Percentiles rank a stretch among this genome's conserved stretches.
phyloP scores from a whole-genome alignment of 306 rosid species.

The Coriaria nepalensis region DNA sequence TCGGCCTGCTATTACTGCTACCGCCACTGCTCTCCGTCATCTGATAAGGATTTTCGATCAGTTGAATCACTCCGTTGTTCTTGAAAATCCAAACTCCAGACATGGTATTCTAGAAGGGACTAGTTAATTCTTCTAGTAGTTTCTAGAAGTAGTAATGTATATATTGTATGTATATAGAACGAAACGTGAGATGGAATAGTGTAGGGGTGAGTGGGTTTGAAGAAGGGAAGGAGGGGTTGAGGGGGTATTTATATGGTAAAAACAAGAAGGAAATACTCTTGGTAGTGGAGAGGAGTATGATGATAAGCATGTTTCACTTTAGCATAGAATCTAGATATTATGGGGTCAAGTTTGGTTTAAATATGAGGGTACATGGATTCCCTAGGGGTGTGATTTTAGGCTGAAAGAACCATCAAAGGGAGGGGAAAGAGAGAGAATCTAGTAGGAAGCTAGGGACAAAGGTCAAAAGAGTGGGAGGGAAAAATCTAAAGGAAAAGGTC shows the following conservation, averaged over 20 bases:
- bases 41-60: constrained; percentile 61
- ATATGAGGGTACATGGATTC: constrained; percentile 33
- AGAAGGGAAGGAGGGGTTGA: constrained; percentile 13
- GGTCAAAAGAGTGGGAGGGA: constrained; percentile 7
- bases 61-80: constrained; percentile 46
- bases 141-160: no score
- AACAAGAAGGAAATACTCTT: constrained; percentile 44
- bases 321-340: constrained; percentile 70
- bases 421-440: constrained; percentile 8
- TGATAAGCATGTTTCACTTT: constrained; percentile 31
- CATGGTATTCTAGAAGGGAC: constrained; percentile 18
- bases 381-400: constrained; percentile 28
- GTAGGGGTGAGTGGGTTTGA: constrained; percentile 13
- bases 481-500: constrained; percentile 9
- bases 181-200: not conserved
- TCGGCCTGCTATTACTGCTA: constrained; percentile 14
- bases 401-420: constrained; percentile 35
- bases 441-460: not conserved
- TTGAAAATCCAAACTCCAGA: constrained; percentile 87
- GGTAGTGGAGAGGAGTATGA: constrained; percentile 18
- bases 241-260: constrained; percentile 42
- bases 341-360: constrained; percentile 37
- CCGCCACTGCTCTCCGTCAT: constrained; percentile 33
- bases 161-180: not conserved
- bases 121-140: no score